phyloP scores from a whole-genome alignment of 352 stramenopile genomes.

The Phytopythium oedochilum region DNA sequence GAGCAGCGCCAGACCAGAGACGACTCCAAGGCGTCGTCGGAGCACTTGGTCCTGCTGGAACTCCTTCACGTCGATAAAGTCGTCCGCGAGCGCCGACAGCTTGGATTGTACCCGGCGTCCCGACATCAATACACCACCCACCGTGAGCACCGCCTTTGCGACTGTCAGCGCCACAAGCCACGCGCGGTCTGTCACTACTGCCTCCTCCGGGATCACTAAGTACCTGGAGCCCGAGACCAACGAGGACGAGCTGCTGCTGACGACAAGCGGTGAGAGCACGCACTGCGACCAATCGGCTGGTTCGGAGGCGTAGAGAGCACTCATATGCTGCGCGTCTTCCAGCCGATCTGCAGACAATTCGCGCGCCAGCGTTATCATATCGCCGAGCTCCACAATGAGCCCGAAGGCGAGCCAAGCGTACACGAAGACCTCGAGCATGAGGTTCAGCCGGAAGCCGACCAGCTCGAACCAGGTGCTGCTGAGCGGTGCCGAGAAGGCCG shows the following conservation, averaged over 20 bases:
- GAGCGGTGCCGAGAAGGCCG: constrained; percentile 51
- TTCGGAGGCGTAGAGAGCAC: constrained; percentile 21
- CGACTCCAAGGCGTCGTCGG: constrained; percentile 25
- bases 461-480: constrained; percentile 64
- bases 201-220: constrained; percentile 26
- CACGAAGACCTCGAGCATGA: constrained; percentile 34
- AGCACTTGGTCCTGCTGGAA: constrained; percentile 51
- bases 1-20: constrained; percentile 33
- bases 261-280: constrained; percentile 1
- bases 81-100: constrained; percentile 55
- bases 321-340: constrained; percentile 24
- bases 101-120: constrained; percentile 47
- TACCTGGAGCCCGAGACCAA: constrained; percentile 5
- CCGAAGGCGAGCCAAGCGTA: constrained; percentile 62
- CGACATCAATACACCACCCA: constrained; percentile 20
- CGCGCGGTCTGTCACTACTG: constrained; percentile 36
- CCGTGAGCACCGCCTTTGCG: constrained; percentile 31
- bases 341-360: constrained; percentile 26
- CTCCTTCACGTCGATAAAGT: constrained; percentile 71
- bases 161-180: constrained; percentile 41
- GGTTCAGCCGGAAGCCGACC: constrained; percentile 50
- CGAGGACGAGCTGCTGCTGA: constrained; percentile 5
- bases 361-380: constrained; percentile 34
- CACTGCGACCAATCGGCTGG: constrained; percentile 23
- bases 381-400: constrained; percentile 46